Conservation (phyloP, 805 yeast species). For the Wickerhamiella bombiphila region DNA sequence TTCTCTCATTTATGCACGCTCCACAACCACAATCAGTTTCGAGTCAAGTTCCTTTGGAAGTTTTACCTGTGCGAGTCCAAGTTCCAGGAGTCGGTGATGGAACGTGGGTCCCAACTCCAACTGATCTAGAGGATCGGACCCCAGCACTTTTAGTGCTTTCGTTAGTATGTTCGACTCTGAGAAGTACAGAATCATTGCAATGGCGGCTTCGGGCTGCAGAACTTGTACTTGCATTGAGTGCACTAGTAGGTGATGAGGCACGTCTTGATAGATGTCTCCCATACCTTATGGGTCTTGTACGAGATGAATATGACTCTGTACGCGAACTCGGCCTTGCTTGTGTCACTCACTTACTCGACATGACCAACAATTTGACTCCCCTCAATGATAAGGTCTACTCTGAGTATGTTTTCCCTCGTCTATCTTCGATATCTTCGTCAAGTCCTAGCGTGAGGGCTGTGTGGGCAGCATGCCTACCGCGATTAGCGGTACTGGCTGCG, state of each 20-base stretch:
- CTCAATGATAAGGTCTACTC: constrained; percentile 64
- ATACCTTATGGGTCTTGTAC: constrained; percentile 54
- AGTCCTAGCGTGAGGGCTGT: constrained; percentile 42
- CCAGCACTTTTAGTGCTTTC: constrained; percentile 46
- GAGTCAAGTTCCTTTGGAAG: neutral
- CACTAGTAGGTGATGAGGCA: constrained; percentile 62
- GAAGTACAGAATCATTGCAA: constrained; percentile 45
- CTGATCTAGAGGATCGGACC: constrained; percentile 10
- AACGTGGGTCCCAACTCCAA: constrained; percentile 6
- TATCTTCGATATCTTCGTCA: constrained; percentile 27
- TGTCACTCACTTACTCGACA: constrained; percentile 49
- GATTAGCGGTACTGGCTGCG: constrained; percentile 49
- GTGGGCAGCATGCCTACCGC: constrained; percentile 61
- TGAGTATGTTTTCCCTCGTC: constrained; percentile 66
- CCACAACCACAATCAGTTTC: neutral
- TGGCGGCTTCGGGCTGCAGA: constrained; percentile 61
- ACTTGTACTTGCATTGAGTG: constrained; percentile 59
- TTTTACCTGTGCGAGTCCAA: neutral
- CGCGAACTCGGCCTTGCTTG: constrained; percentile 51
- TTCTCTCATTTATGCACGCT: constrained; percentile 2
- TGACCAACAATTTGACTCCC: constrained; percentile 53
- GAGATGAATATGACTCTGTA: constrained; percentile 51
- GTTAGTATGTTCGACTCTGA: constrained; percentile 42
- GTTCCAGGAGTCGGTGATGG: neutral
- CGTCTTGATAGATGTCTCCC: constrained; percentile 81